Conservation (phyloP, 1,284 basidiomycete species). For the Chondrostereum purpureum region DNA sequence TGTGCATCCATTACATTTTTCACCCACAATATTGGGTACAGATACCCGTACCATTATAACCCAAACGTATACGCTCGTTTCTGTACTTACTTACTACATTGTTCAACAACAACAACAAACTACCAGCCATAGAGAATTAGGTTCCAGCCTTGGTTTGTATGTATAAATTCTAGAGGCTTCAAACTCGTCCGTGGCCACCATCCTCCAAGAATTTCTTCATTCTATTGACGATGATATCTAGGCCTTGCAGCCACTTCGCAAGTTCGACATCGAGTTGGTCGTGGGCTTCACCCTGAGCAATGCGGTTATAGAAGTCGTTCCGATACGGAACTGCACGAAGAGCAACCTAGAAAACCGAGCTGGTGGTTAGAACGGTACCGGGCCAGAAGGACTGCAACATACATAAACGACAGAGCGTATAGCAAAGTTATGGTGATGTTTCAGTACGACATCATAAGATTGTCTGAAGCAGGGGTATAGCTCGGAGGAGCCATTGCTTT, state of each 20-base stretch:
- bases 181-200: slow-evolving; percentile 62
- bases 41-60: no score
- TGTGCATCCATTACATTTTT: no score
- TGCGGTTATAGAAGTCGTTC: slow-evolving; percentile 77
- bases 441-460: slow-evolving; percentile 80
- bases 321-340: slow-evolving; percentile 91
- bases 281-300: slow-evolving; percentile 76
- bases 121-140: slow-evolving; percentile 26
- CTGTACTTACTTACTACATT: no score
- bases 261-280: slow-evolving; percentile 75
- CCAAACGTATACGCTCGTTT: no score
- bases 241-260: slow-evolving; percentile 71
- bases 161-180: no score
- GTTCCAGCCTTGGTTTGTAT: slow-evolving; percentile 49
- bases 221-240: slow-evolving; percentile 66
- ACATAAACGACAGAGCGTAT: slow-evolving; percentile 81
- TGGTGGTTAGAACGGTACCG: not conserved
- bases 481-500: slow-evolving; percentile 63
- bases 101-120: not conserved
- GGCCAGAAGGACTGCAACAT: slow-evolving; percentile 28
- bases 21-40: no score
- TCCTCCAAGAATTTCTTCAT: slow-evolving; percentile 64
- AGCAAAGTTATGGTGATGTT: slow-evolving; percentile 80
- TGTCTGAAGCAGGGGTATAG: slow-evolving; percentile 81
- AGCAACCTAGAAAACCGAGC: slow-evolving; percentile 85